A percentile compares a stretch with the other conserved stretches of the same genome.
Conservation (phyloP, 441 rosid genomes). For the Populus tomentosa region DNA sequence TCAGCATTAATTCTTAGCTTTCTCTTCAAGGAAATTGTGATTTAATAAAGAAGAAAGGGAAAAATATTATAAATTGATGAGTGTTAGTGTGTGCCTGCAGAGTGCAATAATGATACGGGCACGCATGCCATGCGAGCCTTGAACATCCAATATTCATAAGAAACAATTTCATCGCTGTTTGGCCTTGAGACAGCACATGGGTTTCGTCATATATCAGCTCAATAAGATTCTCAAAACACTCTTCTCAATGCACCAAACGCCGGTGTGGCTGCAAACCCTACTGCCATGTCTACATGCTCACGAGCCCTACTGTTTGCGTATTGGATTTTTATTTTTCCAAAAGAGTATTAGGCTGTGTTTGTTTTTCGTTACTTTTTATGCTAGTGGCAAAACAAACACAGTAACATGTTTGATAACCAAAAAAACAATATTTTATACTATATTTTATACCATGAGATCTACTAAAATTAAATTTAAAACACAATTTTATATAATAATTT, state of each 20-base stretch:
- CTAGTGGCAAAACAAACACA: too few species aligned
- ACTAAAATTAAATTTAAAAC: too few species aligned
- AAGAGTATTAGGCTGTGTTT: too few species aligned
- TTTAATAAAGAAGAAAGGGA: too few species aligned
- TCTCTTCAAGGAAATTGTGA: background rate
- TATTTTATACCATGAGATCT: too few species aligned
- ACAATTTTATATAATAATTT: too few species aligned
- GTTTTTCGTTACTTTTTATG: too few species aligned
- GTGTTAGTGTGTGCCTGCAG: background rate
- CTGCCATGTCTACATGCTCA: background rate
- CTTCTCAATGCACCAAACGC: constrained; percentile 22
- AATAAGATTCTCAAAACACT: constrained; percentile 21
- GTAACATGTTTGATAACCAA: too few species aligned
- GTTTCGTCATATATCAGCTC: constrained; percentile 14
- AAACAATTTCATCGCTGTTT: constrained; percentile 11
- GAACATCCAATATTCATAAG: background rate
- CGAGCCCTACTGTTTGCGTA: background rate
- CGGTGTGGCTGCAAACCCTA: background rate
- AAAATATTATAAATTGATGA: background rate
- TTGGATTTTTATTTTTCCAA: too few species aligned
- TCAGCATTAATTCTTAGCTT: background rate
- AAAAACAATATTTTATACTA: too few species aligned
- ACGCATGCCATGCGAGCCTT: background rate
- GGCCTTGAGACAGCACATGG: constrained; percentile 27
- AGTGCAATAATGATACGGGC: background rate